phyloP scores from a whole-genome alignment of 768 basidiomycete species.

The Termitomyces sp. region DNA sequence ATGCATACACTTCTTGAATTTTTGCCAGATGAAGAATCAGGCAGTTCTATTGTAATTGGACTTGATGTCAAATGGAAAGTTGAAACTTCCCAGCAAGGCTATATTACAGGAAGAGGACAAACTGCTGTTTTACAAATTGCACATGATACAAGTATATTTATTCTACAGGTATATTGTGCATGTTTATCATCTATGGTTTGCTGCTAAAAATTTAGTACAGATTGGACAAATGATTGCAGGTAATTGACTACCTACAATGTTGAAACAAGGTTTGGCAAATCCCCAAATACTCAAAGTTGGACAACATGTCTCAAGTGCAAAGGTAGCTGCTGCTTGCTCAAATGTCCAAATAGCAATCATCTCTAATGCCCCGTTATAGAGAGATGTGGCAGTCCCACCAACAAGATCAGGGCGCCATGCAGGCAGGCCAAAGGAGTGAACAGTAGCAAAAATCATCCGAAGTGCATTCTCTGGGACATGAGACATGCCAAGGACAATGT shows the following conservation, averaged over 20 bases:
- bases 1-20: constrained; percentile 15
- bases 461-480: too few species aligned
- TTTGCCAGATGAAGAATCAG: constrained; percentile 10
- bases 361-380: too few species aligned
- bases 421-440: too few species aligned
- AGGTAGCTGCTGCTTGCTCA: too few species aligned
- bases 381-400: too few species aligned
- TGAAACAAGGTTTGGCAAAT: constrained; percentile 10
- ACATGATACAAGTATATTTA: constrained; percentile 13
- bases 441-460: too few species aligned
- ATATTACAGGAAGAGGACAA: constrained; percentile 8
- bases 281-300: constrained; percentile 10
- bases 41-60: constrained; percentile 12
- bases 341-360: too few species aligned
- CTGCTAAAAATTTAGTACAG: not conserved
- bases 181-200: not conserved
- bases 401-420: too few species aligned
- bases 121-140: constrained; percentile 19
- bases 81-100: constrained; percentile 12
- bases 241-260: not conserved
- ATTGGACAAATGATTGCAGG: not conserved
- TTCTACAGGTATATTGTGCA: constrained; percentile 11
- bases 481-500: too few species aligned
- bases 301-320: not conserved
- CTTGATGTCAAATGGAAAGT: constrained; percentile 23